Base-by-base conservation (phyloP, 2,329 filamentous ascomycete species). In the Cytospora leucostoma region DNA sequence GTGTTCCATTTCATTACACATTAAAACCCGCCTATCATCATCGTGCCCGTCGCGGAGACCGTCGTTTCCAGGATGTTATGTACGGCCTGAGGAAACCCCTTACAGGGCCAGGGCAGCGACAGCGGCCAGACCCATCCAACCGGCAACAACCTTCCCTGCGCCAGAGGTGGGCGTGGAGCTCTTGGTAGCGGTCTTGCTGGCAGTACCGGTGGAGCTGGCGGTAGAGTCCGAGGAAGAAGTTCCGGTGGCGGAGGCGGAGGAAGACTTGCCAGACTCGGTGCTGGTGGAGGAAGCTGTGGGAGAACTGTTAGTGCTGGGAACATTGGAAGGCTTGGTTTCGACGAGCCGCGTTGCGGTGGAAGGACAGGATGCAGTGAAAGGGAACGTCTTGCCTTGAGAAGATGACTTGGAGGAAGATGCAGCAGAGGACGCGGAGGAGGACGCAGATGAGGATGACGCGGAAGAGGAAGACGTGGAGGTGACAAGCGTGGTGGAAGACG, bases 71-170 rank as follows among this genome's bases (percentile, higher is more conserved):
- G 19, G 58, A 3, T 35, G 2, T 2, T 35, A 17, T 27, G 27
- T 27, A 4, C 4, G 27, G 27, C 27, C 27, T 2, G 27, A 27
- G 27, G 27, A 8, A 21, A 13, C 49, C 17, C 21, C 33, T 55
- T 64, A 66, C 61, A 66, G 64, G 38, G 61, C 61, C 27, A 66
- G 34, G 17, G 60, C 64, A n/a, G 64, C 64, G 19, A 61, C 37
- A n/a, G 64, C 64, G 5, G 59, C 40, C 21, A 61, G 19, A 6
- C 64, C 61, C 40, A 61, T 34, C 64, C 64, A 66, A 7, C 64
- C 62, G 40, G 58, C 64, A 7, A 66, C 50, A 27, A 66, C 34
- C 64, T 64, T 64, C 21, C 62, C 64, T 19, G 61, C 61, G 17
- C 61, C 64, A 5, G 64, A 64, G 32, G 61, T 37, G 11, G 64